Conservation (phyloP, 1,284 basidiomycete species). For the Hymenochaete sp. region DNA sequence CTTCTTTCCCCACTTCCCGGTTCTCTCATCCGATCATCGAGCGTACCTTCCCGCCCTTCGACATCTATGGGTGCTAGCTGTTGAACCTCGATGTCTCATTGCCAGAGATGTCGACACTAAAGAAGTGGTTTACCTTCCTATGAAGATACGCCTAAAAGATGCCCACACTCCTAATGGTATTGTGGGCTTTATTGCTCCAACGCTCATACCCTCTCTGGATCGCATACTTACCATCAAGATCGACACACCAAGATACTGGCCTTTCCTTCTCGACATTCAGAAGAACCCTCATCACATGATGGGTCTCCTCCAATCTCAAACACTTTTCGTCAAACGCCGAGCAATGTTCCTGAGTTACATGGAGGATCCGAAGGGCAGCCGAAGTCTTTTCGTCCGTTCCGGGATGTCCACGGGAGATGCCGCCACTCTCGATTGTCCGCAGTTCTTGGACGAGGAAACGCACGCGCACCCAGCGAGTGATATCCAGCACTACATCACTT, state of each 20-base stretch:
- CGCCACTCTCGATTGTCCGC: constrained; percentile 74
- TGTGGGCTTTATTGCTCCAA: constrained; percentile 81
- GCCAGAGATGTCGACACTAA: constrained; percentile 86
- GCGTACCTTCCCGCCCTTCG: constrained; percentile 89
- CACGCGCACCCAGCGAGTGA: constrained; percentile 61
- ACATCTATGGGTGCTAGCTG: constrained; percentile 93
- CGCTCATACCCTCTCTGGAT: constrained; percentile 83
- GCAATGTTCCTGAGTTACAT: constrained; percentile 89
- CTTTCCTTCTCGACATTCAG: constrained; percentile 73
- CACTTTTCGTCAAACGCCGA: constrained; percentile 85
- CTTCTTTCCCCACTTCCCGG: constrained; percentile 85
- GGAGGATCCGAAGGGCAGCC: constrained; percentile 86
- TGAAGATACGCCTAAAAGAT: constrained; percentile 76
- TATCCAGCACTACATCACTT: constrained; percentile 74
- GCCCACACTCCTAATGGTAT: constrained; percentile 43
- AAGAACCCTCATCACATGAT: constrained; percentile 60
- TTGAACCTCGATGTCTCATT: constrained; percentile 87
- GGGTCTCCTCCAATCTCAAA: constrained; percentile 66
- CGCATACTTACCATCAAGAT: constrained; percentile 72
- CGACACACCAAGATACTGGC: constrained; percentile 93
- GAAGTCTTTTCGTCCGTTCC: constrained; percentile 79
- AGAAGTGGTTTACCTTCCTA: constrained; percentile 84
- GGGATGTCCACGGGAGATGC: constrained; percentile 69
- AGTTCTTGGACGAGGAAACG: constrained; percentile 55
- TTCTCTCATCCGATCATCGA: constrained; percentile 77